These are phyloP conservation scores for Talaromyces sp. DNA, from an alignment of 2,329 filamentous ascomycete species.

Conservation along the genomic window DNA sequence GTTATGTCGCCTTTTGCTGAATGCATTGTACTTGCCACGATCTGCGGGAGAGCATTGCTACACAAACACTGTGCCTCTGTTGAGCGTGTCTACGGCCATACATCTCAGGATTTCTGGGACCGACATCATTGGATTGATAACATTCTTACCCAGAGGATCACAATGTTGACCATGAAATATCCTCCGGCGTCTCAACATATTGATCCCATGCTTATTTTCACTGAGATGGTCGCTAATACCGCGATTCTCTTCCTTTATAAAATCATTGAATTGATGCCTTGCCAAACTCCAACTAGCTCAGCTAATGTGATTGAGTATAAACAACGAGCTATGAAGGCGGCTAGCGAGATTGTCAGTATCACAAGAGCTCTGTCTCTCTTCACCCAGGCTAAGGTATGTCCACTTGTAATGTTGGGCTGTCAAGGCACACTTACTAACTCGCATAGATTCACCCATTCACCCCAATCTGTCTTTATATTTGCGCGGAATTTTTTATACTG, in stretches of 20 bases:
- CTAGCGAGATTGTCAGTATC: conserved; percentile 17
- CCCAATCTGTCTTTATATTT: conserved; percentile 19
- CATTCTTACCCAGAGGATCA: conserved; percentile 14
- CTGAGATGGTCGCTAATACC: conserved; percentile 20
- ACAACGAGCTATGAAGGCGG: conserved; percentile 14
- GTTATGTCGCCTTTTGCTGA: conserved; percentile 32
- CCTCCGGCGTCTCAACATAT: conserved; percentile 1
- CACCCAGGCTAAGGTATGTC: conserved; percentile 15
- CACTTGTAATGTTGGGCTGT: not conserved
- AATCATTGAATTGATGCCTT: conserved; percentile 14
- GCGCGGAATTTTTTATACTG: conserved; percentile 16
- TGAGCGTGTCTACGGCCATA: conserved; percentile 17
- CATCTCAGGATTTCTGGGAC: conserved; percentile 21
- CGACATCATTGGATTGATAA: conserved; percentile 21
- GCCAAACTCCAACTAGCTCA: conserved; percentile 4
- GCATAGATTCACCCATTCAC: conserved; percentile 20
- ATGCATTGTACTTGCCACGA: conserved; percentile 34
- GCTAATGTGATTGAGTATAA: conserved; percentile 10
- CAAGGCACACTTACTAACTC: not conserved
- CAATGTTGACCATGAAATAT: conserved; percentile 18
- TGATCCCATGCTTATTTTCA: conserved; percentile 23
- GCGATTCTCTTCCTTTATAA: conserved; percentile 22
- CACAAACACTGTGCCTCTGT: conserved; percentile 14
- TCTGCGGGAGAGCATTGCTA: conserved; percentile 17
- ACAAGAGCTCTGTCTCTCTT: conserved; percentile 14